A percentile compares a stretch with the other conserved stretches of the same genome.
Evolutionary conservation across 2,329 filamentous ascomycete genomes (phyloP).

Genomic region (Berkeleyomyces rouxiae): DNA sequence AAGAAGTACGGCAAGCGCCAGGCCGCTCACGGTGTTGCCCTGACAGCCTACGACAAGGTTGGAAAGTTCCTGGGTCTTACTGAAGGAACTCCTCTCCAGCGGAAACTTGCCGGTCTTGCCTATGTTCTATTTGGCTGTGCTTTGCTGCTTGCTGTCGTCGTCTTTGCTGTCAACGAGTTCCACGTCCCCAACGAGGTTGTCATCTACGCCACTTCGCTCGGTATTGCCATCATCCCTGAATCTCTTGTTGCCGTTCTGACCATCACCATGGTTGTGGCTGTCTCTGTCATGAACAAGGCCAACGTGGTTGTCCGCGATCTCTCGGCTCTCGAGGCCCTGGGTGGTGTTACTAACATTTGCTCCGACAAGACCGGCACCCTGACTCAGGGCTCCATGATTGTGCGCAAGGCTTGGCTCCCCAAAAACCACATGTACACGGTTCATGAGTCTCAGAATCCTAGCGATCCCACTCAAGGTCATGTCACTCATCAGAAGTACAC

Average conservation of each 20-base stretch:
- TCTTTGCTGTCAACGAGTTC: constrained; percentile 41
- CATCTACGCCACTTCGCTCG: constrained; percentile 40
- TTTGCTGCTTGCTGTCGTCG: constrained; percentile 38
- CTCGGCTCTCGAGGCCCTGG: constrained; percentile 50
- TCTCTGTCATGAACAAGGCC: constrained; percentile 46
- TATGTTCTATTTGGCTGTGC: constrained; percentile 60
- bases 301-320: constrained; percentile 51
- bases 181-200: constrained; percentile 34
- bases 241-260: constrained; percentile 52
- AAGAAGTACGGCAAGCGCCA: constrained; percentile 36
- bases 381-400: constrained; percentile 53
- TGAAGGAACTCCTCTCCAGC: constrained; percentile 61
- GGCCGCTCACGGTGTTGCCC: constrained; percentile 29
- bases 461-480: constrained; percentile 41
- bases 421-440: constrained; percentile 40
- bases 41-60: constrained; percentile 31
- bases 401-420: constrained; percentile 49
- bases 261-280: constrained; percentile 52
- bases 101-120: constrained; percentile 61
- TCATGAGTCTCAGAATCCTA: constrained; percentile 42
- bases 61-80: constrained; percentile 44
- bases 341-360: constrained; percentile 56
- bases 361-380: constrained; percentile 59
- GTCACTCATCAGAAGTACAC: constrained; percentile 25
- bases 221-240: constrained; percentile 46